Evolutionary conservation across 306 rosid species (phyloP), one percentile per base, ranked within the genome.

Genomic region (Casuarina cunninghamiana): DNA sequence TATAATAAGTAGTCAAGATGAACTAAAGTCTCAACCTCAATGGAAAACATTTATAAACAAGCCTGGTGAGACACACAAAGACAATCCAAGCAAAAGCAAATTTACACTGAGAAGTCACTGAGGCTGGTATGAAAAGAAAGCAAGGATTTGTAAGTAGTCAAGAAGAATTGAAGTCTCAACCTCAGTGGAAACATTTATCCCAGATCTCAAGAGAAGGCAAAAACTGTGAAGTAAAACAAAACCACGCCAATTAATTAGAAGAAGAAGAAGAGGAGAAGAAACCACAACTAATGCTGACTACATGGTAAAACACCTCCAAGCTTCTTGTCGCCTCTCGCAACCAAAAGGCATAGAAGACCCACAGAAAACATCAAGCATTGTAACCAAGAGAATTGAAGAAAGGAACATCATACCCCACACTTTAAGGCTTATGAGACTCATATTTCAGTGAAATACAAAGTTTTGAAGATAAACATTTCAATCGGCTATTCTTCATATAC

Each of bases 51-150:
- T 26, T 26, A 26, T 26, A 96, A 84, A 85, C 99, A 96, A 77
- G 99, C 98, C 99, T 96, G 90, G 65, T 76, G 67, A 73, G 71
- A 69, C 51, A 68, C 66, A 66, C 11, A 70, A 63, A 61, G 68
- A 70, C 75, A 84, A 79, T 50, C 17, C 50, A 66, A 66, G 71
- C 48, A 42, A 66, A 9, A 41, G 12, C 21, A 66, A 10, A 19
- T 16, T 42, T 66, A 8, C 11, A 66, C 9, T 6, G 32, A 66
- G 71, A 42, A 66, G 42, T 66, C 49, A 41, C 9, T 41, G 71
- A 42, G 50, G 35, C 35, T 41, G 86, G 72, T 81, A 69, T 63
- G 78, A 75, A 58, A 71, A 75, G 55, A 32, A 49, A 60, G 75
- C 68, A 66, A 62, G 4, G 32, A 38, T 57, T 35, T 5, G 38